Evolutionary conservation across 192 early-diverging fungal genomes (phyloP), one percentile per base, ranked within the genome.

Genomic region (Linnemannia schmuckeri): DNA sequence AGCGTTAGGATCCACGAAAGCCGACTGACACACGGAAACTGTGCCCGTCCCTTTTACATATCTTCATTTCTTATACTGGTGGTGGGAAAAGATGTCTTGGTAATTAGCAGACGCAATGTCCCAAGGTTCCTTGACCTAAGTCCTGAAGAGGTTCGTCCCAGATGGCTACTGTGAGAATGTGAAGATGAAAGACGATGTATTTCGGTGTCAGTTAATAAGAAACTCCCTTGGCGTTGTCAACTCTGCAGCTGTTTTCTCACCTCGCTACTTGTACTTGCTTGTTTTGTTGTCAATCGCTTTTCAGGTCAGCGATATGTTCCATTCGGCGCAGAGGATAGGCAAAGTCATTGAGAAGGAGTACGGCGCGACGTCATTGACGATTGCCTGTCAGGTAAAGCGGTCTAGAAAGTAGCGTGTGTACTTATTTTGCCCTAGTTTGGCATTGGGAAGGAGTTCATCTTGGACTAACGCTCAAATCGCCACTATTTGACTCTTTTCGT

Each of bases 71-170:
- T 41, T 2, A 10, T 46, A 15, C 3, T 46, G 33, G 22, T 70
- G 3, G 35, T 70, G 69, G n/a, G 7, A 57, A 66, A 33, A 94
- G 95, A 99, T 90, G 97, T 98, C 6, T 93, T 99, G 30, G 91
- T 98, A 8, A 89, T 95, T 24, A 91, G 96, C 3, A 90, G 92
- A 24, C 91, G 96, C 73, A 85, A 90, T 15, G 94, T 95, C 7
- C 87, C 89, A 18, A 91, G 98, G 27, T 96, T 96, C 86, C 84
- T 85, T 47, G 96, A 98, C 30, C 89, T 98, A 54, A 94, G 95
- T 15, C 74, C 82, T 15, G 96, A 96, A 40, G 97, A 98, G 89
- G 95, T 93, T 24, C 73, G 49, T 33, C 20, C 33, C 4, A 46
- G 41, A 27, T 47, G 20, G 27, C 35, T 44, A 69, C 46, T 71